Evolutionary conservation across 495 filamentous ascomycete genomes (phyloP), one percentile per base, ranked within the genome.

Genomic region (Neurospora cerealis): DNA sequence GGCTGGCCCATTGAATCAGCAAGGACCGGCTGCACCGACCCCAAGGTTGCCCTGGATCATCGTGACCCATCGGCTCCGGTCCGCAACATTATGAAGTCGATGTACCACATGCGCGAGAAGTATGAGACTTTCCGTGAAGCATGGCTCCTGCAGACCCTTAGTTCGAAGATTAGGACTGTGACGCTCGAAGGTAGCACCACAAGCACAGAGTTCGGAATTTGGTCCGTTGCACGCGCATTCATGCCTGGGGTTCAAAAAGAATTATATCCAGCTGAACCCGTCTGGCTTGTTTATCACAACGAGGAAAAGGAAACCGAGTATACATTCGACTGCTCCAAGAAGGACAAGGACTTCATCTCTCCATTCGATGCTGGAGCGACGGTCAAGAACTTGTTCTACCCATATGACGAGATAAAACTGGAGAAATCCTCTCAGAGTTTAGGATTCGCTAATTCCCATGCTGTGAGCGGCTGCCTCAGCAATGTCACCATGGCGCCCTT

Each of bases 281-380:
- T 92, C 8, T 92, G 91, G 90, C 78, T 92, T 28, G 80, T 92
- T 3, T 90, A 91, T 75, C 85, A 87, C 32, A 93, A 92, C 76
- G 84, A 87, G 69, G 90, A 92, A 77, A 76, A 81, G 24, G 87
- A 88, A 2, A 85, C 86, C n/a, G 84, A 82, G 9, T 92, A 91
- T 78, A 80, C 82, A 4, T 91, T 92, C 73, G 85, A 92, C 72
- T 92, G 91, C 79, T 79, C 69, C 5, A 81, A 79, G 48, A 74
- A 81, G n/a, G 85, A 86, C 9, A 75, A 70, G 7, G 75, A 73
- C 32, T 81, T 92, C 54, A 80, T 91, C 72, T 82, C 91, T 13
- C 88, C 91, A 0, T 92, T 89, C 76, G 79, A 80, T 13, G 80
- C 81, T 0, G 85, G 84, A 7, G 88, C 84, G 13, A 89, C 85